Evolutionary conservation across 148 eudicot genomes (phyloP).

Genomic region (Vaccinium vitisidaea): DNA sequence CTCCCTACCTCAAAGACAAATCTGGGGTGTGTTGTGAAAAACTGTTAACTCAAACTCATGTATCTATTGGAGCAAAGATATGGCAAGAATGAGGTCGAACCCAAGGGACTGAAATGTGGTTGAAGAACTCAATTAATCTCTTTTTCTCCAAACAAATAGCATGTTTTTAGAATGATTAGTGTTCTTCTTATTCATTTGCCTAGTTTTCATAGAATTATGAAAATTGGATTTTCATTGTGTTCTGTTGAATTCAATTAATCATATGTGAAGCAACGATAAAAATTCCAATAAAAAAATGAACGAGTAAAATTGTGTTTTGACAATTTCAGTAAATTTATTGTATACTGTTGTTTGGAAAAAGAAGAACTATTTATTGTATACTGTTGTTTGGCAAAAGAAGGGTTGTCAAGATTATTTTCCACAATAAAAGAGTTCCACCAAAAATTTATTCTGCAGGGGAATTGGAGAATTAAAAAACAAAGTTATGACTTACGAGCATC

Average conservation of each 20-base stretch:
- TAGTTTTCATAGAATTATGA: not conserved
- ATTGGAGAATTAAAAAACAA: not conserved
- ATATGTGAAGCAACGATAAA: not conserved
- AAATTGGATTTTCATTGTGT: not conserved
- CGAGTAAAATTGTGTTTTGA: not conserved
- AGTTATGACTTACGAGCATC: slow-evolving; percentile 84
- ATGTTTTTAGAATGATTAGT: not conserved
- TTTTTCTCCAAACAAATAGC: not conserved
- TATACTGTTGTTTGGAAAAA: not conserved
- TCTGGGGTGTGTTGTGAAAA: not conserved
- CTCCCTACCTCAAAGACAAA: not conserved
- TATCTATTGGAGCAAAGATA: not conserved
- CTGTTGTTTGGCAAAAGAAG: not conserved
- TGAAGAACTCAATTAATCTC: not conserved
- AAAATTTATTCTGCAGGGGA: not conserved
- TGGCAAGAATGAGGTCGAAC: not conserved
- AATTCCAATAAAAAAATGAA: too few relatives aligned
- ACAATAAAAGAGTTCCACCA: not conserved
- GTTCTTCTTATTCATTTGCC: not conserved
- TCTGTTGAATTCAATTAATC: not conserved
- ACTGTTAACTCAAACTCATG: not conserved
- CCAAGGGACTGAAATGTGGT: not conserved
- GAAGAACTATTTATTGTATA: not conserved
- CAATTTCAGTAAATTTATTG: not conserved
- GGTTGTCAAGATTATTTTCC: not conserved